phyloP scores from a whole-genome alignment of 2,329 filamentous ascomycete species.

The Fusarium graminum region DNA sequence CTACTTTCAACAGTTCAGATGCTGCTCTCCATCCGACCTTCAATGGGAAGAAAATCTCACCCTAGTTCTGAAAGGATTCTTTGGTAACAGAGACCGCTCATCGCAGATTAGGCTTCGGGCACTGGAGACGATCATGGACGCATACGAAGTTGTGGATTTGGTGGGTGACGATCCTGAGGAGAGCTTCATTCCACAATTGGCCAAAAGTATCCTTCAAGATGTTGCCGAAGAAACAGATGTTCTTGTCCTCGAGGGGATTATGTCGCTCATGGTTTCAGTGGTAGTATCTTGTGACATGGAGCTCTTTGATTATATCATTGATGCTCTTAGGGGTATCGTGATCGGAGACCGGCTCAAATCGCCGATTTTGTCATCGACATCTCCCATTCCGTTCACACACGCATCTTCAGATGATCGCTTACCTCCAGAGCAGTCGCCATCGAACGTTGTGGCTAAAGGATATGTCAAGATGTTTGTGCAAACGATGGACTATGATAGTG shows the following conservation, averaged over 20 bases:
- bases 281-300: slow-evolving; percentile 69
- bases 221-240: slow-evolving; percentile 74
- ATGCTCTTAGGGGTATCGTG: slow-evolving; percentile 65
- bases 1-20: slow-evolving; percentile 76
- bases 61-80: slow-evolving; percentile 72
- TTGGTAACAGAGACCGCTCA: slow-evolving; percentile 71
- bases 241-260: slow-evolving; percentile 72
- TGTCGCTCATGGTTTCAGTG: slow-evolving; percentile 74
- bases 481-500: slow-evolving; percentile 74
- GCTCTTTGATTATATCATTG: slow-evolving; percentile 70
- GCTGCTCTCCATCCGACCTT: slow-evolving; percentile 77
- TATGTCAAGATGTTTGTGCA: slow-evolving; percentile 83
- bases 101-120: slow-evolving; percentile 73
- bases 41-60: slow-evolving; percentile 75
- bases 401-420: slow-evolving; percentile 36
- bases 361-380: slow-evolving; percentile 53
- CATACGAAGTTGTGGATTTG: slow-evolving; percentile 70
- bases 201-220: slow-evolving; percentile 71
- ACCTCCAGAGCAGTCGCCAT: slow-evolving; percentile 64
- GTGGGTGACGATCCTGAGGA: slow-evolving; percentile 70
- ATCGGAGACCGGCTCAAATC: slow-evolving; percentile 62
- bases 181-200: slow-evolving; percentile 69
- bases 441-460: slow-evolving; percentile 78
- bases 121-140: slow-evolving; percentile 70
- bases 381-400: slow-evolving; percentile 44